Percentiles rank a stretch among this genome's conserved stretches.
phyloP scores from a whole-genome alignment of 1,139 yeast genomes.

The Taphrina deformans region DNA sequence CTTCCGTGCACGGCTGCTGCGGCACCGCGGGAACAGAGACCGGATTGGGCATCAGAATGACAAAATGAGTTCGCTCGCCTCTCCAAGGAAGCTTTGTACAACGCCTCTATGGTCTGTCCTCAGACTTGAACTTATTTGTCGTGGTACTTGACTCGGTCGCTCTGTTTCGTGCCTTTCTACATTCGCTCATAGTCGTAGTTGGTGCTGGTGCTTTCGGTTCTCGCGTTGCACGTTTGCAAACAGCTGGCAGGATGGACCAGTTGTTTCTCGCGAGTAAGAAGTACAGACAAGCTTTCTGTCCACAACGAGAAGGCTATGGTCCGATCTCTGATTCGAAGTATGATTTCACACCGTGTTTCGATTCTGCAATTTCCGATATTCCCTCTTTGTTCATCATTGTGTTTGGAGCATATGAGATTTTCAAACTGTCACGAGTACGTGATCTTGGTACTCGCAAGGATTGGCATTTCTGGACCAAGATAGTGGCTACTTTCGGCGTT shows the following conservation, averaged over 20 bases:
- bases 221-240: background rate
- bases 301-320: slow-evolving; percentile 68
- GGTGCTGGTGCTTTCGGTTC: background rate
- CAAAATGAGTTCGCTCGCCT: slow-evolving; percentile 9
- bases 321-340: slow-evolving; percentile 59
- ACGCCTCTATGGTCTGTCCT: background rate
- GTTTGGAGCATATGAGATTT: slow-evolving; percentile 55
- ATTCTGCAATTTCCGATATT: slow-evolving; percentile 62
- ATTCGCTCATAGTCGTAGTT: too few species aligned
- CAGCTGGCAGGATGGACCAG: slow-evolving; percentile 14
- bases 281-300: slow-evolving; percentile 44
- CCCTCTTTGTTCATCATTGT: slow-evolving; percentile 57
- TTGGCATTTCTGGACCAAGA: slow-evolving; percentile 40
- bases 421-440: slow-evolving; percentile 41
- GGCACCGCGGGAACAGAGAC: background rate
- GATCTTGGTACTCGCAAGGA: slow-evolving; percentile 39
- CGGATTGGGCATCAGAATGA: slow-evolving; percentile 1
- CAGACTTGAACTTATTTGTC: background rate
- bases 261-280: slow-evolving; percentile 11
- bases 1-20: background rate
- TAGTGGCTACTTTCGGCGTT: slow-evolving; percentile 25
- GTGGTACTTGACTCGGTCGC: too few species aligned
- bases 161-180: too few species aligned
- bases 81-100: too few species aligned
- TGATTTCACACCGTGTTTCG: slow-evolving; percentile 79